phyloP scores from a whole-genome alignment of 495 filamentous ascomycete species.

The Hypoxylon subgilvum region DNA sequence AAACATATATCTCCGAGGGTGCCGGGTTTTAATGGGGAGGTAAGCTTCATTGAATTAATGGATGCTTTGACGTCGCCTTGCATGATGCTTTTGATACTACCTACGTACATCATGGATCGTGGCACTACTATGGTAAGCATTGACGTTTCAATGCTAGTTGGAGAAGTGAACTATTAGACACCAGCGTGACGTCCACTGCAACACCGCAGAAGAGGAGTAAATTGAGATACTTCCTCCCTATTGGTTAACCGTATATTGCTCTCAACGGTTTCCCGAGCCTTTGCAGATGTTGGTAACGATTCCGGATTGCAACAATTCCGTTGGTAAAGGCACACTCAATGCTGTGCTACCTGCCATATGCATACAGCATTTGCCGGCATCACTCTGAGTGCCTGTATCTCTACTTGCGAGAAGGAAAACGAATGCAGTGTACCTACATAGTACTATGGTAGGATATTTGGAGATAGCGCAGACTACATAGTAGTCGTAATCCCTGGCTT shows the following conservation, averaged over 20 bases:
- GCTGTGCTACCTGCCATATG: background rate
- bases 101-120: background rate
- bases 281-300: conserved; percentile 1
- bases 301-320: background rate
- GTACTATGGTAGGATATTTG: background rate
- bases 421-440: background rate
- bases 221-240: background rate
- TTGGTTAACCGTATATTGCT: background rate
- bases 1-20: background rate
- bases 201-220: background rate
- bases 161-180: background rate
- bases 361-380: background rate
- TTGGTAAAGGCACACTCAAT: background rate
- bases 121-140: background rate
- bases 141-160: too few species aligned
- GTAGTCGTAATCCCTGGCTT: background rate
- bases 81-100: background rate
- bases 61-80: background rate
- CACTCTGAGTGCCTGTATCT: background rate
- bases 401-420: too few species aligned
- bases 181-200: background rate
- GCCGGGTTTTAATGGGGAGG: background rate
- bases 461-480: background rate
- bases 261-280: background rate
- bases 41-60: background rate